These are phyloP conservation scores for Maudiozyma serrabonitensis DNA, from an alignment of 805 yeast genomes.

Conservation along the genomic window DNA sequence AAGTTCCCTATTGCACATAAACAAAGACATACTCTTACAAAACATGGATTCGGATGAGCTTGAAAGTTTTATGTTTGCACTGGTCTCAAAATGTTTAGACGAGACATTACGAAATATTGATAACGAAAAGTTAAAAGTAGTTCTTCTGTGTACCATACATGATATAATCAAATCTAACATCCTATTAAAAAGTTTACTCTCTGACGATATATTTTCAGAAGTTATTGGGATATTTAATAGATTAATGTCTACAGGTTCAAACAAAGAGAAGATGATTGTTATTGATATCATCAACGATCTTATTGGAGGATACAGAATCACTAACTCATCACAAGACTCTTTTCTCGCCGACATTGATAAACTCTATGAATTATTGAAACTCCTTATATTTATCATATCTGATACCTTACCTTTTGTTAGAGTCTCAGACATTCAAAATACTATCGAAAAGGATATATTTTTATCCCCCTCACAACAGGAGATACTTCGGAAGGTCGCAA, in stretches of 20 bases:
- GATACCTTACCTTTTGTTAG: constrained; percentile 50
- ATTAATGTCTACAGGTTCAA: constrained; percentile 47
- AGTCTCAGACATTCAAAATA: constrained; percentile 27
- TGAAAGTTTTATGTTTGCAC: constrained; percentile 60
- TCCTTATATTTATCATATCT: constrained; percentile 55
- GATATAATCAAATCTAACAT: constrained; percentile 48
- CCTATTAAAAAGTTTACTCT: constrained; percentile 50
- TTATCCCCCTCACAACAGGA: constrained; percentile 27
- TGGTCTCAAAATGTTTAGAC: constrained; percentile 79
- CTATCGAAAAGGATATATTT: background rate
- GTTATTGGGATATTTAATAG: constrained; percentile 68
- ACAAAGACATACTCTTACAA: constrained; percentile 36
- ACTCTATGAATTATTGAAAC: constrained; percentile 68
- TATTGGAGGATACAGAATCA: constrained; percentile 34
- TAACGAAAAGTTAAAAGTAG: constrained; percentile 19
- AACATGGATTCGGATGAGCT: constrained; percentile 45
- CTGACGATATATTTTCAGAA: constrained; percentile 64
- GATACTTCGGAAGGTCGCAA: constrained; percentile 40
- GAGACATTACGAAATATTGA: constrained; percentile 41
- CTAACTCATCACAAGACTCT: constrained; percentile 30
- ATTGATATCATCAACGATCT: constrained; percentile 51
- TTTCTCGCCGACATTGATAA: constrained; percentile 59
- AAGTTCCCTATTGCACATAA: constrained; percentile 49
- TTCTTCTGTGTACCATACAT: constrained; percentile 42
- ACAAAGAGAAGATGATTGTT: constrained; percentile 38